A percentile compares a stretch with the other conserved stretches of the same genome.
Conservation (phyloP, 768 basidiomycete genomes). For the Leccinum truebloodii region DNA sequence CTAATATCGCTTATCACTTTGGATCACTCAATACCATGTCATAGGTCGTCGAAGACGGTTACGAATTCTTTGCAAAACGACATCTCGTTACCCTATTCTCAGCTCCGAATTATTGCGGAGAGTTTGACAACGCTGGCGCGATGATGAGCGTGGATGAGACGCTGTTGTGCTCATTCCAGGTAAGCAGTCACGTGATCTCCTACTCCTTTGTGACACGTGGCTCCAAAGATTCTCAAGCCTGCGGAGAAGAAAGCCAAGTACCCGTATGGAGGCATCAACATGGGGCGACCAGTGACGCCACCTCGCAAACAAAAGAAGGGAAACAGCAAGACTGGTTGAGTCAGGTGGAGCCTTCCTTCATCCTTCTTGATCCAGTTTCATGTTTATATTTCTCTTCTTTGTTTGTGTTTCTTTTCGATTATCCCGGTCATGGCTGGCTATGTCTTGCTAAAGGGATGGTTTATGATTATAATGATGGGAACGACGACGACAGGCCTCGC, state of each 20-base stretch:
- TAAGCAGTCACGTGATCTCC: conserved; percentile 37
- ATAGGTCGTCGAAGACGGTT: conserved; percentile 97
- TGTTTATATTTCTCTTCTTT: conserved; percentile 35
- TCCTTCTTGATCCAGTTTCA: conserved; percentile 29
- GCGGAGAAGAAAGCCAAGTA: conserved; percentile 98
- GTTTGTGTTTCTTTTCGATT: conserved; percentile 28
- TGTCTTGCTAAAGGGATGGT: conserved; percentile 30
- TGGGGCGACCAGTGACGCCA: conserved; percentile 88
- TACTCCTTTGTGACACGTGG: not conserved
- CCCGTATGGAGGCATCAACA: conserved; percentile 83
- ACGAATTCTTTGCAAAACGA: conserved; percentile 98
- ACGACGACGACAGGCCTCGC: conserved; percentile 20
- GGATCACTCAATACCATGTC: conserved; percentile 1
- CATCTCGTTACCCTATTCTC: conserved; percentile 97
- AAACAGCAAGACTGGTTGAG: conserved; percentile 67
- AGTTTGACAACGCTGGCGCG: conserved; percentile 99
- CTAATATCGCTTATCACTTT: not conserved
- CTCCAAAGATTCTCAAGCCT: conserved; percentile 87
- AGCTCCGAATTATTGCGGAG: conserved; percentile 92
- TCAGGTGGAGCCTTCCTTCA: conserved; percentile 25
- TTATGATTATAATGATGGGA: conserved; percentile 17
- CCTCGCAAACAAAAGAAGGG: conserved; percentile 99
- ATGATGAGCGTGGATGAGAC: conserved; percentile 99
- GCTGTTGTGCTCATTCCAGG: conserved; percentile 96
- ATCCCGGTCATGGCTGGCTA: conserved; percentile 26